Evolutionary conservation across 2,329 filamentous ascomycete genomes (phyloP).

Genomic region (Colletotrichum tanaceti): DNA sequence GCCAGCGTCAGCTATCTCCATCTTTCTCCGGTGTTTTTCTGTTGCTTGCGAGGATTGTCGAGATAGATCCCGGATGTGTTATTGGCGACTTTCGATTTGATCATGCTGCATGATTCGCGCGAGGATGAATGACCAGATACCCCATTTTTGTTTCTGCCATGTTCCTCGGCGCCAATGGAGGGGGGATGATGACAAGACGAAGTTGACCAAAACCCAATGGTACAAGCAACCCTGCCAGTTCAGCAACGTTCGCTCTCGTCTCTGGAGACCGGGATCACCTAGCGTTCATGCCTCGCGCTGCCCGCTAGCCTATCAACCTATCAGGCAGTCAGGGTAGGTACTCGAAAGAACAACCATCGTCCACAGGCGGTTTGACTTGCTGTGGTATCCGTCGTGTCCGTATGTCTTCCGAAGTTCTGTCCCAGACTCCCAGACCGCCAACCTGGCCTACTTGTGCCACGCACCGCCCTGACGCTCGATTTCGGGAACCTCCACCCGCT

Average conservation of each 20-base stretch:
- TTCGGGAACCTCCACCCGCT: no score
- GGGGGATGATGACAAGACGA: conserved; percentile 11
- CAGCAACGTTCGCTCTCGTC: neutral
- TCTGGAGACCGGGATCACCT: conserved; percentile 28
- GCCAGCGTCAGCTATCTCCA: conserved; percentile 24
- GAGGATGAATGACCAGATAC: conserved; percentile 37
- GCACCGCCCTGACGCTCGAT: no score
- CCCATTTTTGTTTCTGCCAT: conserved; percentile 35
- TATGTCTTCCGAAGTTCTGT: no score
- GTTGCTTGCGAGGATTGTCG: conserved; percentile 21
- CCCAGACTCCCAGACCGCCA: no score
- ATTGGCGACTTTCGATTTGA: neutral
- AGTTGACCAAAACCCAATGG: conserved; percentile 22
- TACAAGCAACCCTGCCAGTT: conserved; percentile 1
- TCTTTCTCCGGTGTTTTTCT: conserved; percentile 34
- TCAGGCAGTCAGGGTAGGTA: conserved; percentile 34
- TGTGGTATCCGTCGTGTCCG: no score
- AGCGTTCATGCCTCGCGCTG: conserved; percentile 32
- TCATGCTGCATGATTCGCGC: conserved; percentile 33
- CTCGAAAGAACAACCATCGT: conserved; percentile 24
- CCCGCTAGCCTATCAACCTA: conserved; percentile 28
- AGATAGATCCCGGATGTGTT: conserved; percentile 16
- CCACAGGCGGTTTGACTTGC: conserved; percentile 19
- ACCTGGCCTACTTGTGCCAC: no score
- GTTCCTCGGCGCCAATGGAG: conserved; percentile 15